Percentiles rank a stretch among this genome's conserved stretches.
These are phyloP conservation scores for Mucor circinelloides DNA, from an alignment of 371 early-diverging fungal genomes.

Conservation along the genomic window DNA sequence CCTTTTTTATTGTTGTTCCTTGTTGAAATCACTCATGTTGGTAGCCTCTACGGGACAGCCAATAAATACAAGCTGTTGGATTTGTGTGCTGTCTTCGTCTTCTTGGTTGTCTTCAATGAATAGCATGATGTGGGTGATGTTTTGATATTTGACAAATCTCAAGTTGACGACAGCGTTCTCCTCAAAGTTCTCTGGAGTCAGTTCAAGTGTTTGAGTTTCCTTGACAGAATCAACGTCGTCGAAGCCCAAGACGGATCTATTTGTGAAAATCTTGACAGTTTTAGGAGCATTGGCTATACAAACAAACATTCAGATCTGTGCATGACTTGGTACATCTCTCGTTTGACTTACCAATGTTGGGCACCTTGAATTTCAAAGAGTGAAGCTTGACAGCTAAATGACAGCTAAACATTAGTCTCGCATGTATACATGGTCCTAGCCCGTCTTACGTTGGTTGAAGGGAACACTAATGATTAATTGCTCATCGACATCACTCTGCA, in stretches of 20 bases:
- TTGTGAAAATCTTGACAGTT: conserved; percentile 83
- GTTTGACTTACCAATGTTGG: conserved; percentile 45
- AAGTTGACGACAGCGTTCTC: conserved; percentile 68
- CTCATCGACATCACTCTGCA: conserved; percentile 94
- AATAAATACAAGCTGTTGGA: conserved; percentile 78
- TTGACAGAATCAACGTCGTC: conserved; percentile 81
- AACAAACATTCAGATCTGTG: neutral
- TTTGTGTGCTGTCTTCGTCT: conserved; percentile 79
- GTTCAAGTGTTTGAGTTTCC: conserved; percentile 75
- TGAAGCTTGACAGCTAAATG: conserved; percentile 79
- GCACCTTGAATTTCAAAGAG: conserved; percentile 78
- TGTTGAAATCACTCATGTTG: conserved; percentile 53
- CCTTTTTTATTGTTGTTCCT: conserved; percentile 37
- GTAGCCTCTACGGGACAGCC: conserved; percentile 49
- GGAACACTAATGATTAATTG: conserved; percentile 86
- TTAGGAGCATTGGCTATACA: conserved; percentile 78
- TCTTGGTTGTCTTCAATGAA: conserved; percentile 84
- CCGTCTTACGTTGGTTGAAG: conserved; percentile 74
- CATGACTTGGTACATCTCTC: neutral
- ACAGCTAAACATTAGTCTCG: neutral
- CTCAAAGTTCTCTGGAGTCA: conserved; percentile 71
- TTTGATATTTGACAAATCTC: conserved; percentile 94
- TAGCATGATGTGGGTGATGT: conserved; percentile 69
- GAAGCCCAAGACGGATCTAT: conserved; percentile 80
- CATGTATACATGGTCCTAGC: neutral